Percentiles rank a stretch among this genome's conserved stretches.
These are phyloP conservation scores for Cystofilobasidium ferigula DNA, from an alignment of 768 basidiomycete species.

Conservation along the genomic window DNA sequence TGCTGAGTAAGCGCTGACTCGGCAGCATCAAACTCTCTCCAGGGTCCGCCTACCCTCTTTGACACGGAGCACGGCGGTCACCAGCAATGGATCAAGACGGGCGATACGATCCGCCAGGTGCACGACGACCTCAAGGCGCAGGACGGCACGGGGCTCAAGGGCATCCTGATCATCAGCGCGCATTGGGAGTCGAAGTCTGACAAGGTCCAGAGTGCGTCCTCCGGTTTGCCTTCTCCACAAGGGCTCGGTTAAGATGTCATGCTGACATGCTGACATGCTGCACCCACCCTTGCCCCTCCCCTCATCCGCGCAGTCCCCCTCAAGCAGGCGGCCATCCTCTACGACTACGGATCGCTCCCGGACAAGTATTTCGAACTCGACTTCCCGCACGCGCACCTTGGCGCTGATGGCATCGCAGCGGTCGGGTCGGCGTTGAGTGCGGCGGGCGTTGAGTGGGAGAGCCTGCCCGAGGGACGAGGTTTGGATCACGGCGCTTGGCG, in stretches of 20 bases:
- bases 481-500: slow-evolving; percentile 25
- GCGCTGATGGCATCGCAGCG: slow-evolving; percentile 2
- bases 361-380: slow-evolving; percentile 14
- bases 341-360: slow-evolving; percentile 22
- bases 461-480: slow-evolving; percentile 9
- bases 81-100: slow-evolving; percentile 13
- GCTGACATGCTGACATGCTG: too few relatives aligned
- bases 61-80: slow-evolving; percentile 6
- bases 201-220: not conserved
- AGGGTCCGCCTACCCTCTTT: slow-evolving; percentile 23
- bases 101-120: not conserved
- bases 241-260: too few relatives aligned
- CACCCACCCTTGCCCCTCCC: too few relatives aligned
- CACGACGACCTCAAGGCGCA: not conserved
- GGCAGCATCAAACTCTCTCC: too few relatives aligned
- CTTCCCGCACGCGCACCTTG: not conserved
- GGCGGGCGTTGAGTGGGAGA: slow-evolving; percentile 1
- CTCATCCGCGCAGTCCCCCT: not conserved
- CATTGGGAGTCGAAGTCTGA: slow-evolving; percentile 19
- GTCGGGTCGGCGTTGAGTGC: not conserved
- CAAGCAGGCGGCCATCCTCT: slow-evolving; percentile 5
- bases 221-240: too few relatives aligned
- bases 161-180: slow-evolving; percentile 12
- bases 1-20: not conserved
- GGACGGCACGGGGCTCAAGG: not conserved